phyloP scores from a whole-genome alignment of 352 stramenopile species.

The Globisporangium emineosum region DNA sequence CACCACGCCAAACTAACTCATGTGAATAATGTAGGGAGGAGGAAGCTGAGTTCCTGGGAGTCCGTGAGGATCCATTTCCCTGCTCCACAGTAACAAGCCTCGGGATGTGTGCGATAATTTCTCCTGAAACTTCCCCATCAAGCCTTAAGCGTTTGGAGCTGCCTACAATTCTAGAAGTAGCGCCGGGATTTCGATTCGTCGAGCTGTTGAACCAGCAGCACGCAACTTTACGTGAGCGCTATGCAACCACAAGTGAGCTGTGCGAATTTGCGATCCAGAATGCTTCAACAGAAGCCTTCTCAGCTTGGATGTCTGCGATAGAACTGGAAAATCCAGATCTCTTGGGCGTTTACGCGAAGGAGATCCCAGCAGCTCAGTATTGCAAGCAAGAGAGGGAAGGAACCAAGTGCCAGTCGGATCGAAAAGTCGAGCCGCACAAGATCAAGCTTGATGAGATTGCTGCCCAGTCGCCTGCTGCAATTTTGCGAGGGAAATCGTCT shows the following conservation, averaged over 20 bases:
- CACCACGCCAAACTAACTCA: background rate
- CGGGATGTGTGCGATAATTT: background rate
- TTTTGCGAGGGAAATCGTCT: background rate
- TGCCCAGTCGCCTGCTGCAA: background rate
- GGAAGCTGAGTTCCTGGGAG: background rate
- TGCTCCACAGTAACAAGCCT: background rate
- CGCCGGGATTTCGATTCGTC: background rate
- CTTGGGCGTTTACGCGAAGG: background rate
- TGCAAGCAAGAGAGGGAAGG: background rate
- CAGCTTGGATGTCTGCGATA: background rate
- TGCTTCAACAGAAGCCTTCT: background rate
- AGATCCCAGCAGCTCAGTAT: background rate
- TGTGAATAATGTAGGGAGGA: background rate
- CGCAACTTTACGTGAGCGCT: background rate
- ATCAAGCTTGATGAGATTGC: slow-evolving; percentile 2
- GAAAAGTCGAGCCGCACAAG: background rate
- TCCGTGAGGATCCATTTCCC: background rate
- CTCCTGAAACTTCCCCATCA: background rate
- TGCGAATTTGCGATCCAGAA: background rate
- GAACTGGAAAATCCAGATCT: background rate
- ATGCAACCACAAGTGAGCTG: background rate
- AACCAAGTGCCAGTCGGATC: background rate
- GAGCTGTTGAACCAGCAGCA: background rate
- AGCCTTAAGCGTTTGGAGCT: background rate
- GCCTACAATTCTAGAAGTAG: background rate